These are phyloP conservation scores for Penicillium coprophilum DNA, from an alignment of 495 filamentous ascomycete species.

Conservation along the genomic window DNA sequence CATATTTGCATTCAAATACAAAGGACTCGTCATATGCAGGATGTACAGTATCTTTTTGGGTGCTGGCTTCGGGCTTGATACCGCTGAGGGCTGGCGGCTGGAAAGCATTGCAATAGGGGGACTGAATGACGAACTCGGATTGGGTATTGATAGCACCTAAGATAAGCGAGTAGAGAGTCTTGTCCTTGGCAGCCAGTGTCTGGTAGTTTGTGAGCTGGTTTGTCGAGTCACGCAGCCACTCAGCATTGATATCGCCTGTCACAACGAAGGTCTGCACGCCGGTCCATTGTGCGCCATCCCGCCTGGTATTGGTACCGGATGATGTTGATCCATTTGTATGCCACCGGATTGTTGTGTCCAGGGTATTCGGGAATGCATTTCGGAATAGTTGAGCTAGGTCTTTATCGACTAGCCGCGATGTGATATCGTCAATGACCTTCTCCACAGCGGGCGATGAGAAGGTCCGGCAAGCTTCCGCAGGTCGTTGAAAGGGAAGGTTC, in stretches of 20 bases:
- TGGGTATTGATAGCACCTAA: slow-evolving; percentile 97
- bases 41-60: slow-evolving; percentile 80
- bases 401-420: slow-evolving; percentile 73
- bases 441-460: slow-evolving; percentile 86
- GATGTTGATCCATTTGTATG: slow-evolving; percentile 55
- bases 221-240: slow-evolving; percentile 96
- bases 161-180: slow-evolving; percentile 71
- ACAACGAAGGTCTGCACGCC: slow-evolving; percentile 93
- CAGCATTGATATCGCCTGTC: slow-evolving; percentile 97
- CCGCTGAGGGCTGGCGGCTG: slow-evolving; percentile 86
- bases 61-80: slow-evolving; percentile 64
- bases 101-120: slow-evolving; percentile 98
- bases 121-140: slow-evolving; percentile 87
- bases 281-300: slow-evolving; percentile 66
- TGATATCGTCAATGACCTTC: slow-evolving; percentile 80
- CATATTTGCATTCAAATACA: slow-evolving; percentile 99
- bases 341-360: slow-evolving; percentile 88
- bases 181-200: slow-evolving; percentile 74
- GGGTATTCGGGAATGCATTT: slow-evolving; percentile 95
- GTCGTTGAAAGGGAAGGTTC: slow-evolving; percentile 86
- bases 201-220: slow-evolving; percentile 95
- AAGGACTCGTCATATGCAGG: slow-evolving; percentile 76
- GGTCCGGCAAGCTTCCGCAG: slow-evolving; percentile 75
- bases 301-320: slow-evolving; percentile 37
- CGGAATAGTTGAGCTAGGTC: slow-evolving; percentile 93